Percentiles rank a stretch among this genome's conserved stretches.
Conservation (phyloP, 208 protist species). For the Acanthamoeba sp. region DNA sequence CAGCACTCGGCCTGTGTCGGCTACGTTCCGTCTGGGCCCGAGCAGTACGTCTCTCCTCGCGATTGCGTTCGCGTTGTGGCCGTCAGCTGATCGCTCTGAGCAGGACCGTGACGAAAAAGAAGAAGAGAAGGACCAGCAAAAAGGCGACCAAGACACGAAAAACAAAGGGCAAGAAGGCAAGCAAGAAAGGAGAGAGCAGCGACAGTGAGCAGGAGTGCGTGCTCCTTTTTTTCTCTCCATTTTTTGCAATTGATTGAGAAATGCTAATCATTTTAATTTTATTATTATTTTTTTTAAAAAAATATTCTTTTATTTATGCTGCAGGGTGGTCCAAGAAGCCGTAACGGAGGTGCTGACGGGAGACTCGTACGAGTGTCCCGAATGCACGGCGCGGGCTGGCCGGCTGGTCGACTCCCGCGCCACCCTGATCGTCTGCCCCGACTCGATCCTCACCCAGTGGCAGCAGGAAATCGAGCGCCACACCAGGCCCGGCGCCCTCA, state of each 20-base stretch:
- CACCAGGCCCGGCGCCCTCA: constrained; percentile 36
- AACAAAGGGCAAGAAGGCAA: not conserved
- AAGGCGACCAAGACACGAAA: not conserved
- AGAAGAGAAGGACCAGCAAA: not conserved
- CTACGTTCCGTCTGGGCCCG: not conserved
- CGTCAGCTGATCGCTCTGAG: too few species aligned
- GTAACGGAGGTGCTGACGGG: not conserved
- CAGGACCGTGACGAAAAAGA: not conserved
- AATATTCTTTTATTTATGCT: too few species aligned
- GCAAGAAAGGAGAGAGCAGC: not conserved
- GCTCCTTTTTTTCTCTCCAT: too few species aligned
- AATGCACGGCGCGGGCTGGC: not conserved
- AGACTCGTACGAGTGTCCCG: constrained; percentile 25
- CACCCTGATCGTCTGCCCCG: constrained; percentile 69
- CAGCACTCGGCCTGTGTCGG: constrained; percentile 14
- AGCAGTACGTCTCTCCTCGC: not conserved
- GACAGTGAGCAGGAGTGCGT: not conserved
- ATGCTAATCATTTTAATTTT: too few species aligned
- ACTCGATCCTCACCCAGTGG: constrained; percentile 68
- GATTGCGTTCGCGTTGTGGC: not conserved
- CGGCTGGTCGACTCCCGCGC: not conserved
- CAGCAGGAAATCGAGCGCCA: constrained; percentile 53
- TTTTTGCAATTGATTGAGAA: too few species aligned
- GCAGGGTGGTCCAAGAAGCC: too few species aligned
- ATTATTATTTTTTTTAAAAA: too few species aligned